These are phyloP conservation scores for Pichia nakasei DNA, from an alignment of 805 yeast species.

Conservation along the genomic window DNA sequence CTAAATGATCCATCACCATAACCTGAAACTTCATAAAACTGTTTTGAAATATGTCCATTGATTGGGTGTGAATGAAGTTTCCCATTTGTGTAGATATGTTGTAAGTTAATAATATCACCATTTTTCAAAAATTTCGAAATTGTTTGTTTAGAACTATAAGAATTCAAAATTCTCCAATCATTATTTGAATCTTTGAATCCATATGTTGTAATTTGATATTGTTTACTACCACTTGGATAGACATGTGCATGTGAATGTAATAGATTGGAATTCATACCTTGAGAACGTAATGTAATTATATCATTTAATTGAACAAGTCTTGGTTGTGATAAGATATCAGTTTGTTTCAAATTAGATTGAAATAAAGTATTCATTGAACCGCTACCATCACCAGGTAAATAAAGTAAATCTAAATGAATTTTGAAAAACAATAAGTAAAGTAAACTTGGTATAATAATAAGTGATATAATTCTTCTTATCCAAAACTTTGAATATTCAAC, in stretches of 20 bases:
- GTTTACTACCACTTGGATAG: conserved; percentile 87
- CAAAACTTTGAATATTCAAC: conserved; percentile 50
- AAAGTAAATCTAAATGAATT: conserved; percentile 64
- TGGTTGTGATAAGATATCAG: conserved; percentile 58
- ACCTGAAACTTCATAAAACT: conserved; percentile 53
- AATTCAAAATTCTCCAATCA: conserved; percentile 47
- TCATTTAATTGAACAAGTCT: conserved; percentile 58
- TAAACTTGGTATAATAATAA: conserved; percentile 53
- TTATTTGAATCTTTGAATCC: conserved; percentile 84
- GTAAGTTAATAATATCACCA: conserved; percentile 53
- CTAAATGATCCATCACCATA: conserved; percentile 61
- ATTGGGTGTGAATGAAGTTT: conserved; percentile 69
- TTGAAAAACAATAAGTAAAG: conserved; percentile 63
- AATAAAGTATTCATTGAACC: conserved; percentile 82
- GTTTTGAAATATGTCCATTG: conserved; percentile 49
- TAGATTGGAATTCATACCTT: conserved; percentile 63
- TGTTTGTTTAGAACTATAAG: conserved; percentile 20
- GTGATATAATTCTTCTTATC: conserved; percentile 54
- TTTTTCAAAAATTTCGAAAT: conserved; percentile 33
- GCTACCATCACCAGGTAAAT: conserved; percentile 80
- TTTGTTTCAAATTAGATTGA: conserved; percentile 75
- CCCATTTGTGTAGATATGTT: conserved; percentile 52
- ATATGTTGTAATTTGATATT: conserved; percentile 92
- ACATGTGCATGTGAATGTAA: conserved; percentile 82
- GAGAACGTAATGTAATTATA: conserved; percentile 54